A percentile compares a stretch with the other conserved stretches of the same genome.
Conservation (phyloP, 2,329 filamentous ascomycete species). For the Monilinia fructicola region DNA sequence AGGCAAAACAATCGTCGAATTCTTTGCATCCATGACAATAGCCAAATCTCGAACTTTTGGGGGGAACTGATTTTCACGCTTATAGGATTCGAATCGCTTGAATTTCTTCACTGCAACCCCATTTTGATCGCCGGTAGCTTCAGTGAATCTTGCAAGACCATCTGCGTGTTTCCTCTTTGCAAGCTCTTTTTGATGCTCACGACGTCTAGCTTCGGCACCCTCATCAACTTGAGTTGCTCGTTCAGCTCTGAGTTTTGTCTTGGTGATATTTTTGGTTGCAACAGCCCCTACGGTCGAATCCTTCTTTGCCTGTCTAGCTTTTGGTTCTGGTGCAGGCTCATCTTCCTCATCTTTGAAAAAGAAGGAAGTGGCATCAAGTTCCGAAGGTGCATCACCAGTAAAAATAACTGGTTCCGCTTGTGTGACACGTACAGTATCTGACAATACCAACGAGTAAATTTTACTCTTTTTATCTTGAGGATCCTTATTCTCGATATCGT, state of each 20-base stretch:
- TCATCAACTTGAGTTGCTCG: constrained; percentile 85
- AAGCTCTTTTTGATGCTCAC: constrained; percentile 89
- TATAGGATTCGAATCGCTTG: constrained; percentile 98
- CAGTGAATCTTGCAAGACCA: constrained; percentile 80
- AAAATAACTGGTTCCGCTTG: constrained; percentile 80
- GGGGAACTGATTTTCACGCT: constrained; percentile 93
- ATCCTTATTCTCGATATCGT: constrained; percentile 81
- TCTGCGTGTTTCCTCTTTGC: constrained; percentile 86
- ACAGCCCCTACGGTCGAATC: constrained; percentile 81
- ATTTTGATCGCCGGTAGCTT: constrained; percentile 80
- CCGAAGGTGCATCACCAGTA: constrained; percentile 87
- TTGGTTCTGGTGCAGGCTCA: constrained; percentile 58
- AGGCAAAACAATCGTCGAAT: constrained; percentile 84
- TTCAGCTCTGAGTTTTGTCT: constrained; percentile 87
- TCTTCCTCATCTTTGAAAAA: constrained; percentile 98
- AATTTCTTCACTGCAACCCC: constrained; percentile 96
- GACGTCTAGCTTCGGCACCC: constrained; percentile 80
- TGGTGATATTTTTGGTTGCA: constrained; percentile 92
- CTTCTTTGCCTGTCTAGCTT: constrained; percentile 89
- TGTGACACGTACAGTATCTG: constrained; percentile 89
- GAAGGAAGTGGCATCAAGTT: constrained; percentile 92
- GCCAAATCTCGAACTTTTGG: constrained; percentile 77
- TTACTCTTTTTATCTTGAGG: constrained; percentile 89
- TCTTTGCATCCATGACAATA: constrained; percentile 89
- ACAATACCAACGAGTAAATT: constrained; percentile 83